Conservation (phyloP, 441 rosid species). For the Pelargonium citronellum region DNA sequence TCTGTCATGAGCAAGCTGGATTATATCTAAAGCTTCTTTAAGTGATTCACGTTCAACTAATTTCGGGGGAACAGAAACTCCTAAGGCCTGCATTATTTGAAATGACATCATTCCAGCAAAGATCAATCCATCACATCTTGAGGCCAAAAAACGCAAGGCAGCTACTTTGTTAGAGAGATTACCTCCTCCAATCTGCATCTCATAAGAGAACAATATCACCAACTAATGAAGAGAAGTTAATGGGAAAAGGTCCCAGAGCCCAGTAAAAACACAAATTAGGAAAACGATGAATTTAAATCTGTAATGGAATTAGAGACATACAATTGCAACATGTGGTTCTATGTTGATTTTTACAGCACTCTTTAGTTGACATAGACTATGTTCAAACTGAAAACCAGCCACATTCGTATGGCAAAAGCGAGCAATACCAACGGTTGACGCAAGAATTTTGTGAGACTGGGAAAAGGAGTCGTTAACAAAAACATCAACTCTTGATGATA, state of each 20-base stretch:
- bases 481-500: constrained; percentile 57
- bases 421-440: constrained; percentile 59
- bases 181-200: constrained; percentile 64
- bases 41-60: constrained; percentile 41
- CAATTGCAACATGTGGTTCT: constrained; percentile 55
- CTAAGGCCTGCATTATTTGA: constrained; percentile 58
- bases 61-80: constrained; percentile 39
- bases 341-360: constrained; percentile 29
- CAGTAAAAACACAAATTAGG: neutral
- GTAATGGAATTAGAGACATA: constrained; percentile 30
- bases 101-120: constrained; percentile 61
- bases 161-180: constrained; percentile 49
- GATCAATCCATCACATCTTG: constrained; percentile 56
- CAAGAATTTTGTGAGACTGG: constrained; percentile 56
- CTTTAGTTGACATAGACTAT: constrained; percentile 40
- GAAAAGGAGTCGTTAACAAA: constrained; percentile 64
- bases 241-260: neutral
- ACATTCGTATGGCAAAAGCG: constrained; percentile 45
- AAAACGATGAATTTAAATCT: neutral
- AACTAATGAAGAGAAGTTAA: constrained; percentile 20
- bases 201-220: constrained; percentile 16
- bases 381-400: constrained; percentile 67
- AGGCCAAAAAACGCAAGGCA: constrained; percentile 54
- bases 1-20: constrained; percentile 42
- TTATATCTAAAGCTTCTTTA: constrained; percentile 41